Percentiles rank a stretch among this genome's conserved stretches.
phyloP scores from a whole-genome alignment of 768 basidiomycete species.

The Tylopilus vinaceipallidus region DNA sequence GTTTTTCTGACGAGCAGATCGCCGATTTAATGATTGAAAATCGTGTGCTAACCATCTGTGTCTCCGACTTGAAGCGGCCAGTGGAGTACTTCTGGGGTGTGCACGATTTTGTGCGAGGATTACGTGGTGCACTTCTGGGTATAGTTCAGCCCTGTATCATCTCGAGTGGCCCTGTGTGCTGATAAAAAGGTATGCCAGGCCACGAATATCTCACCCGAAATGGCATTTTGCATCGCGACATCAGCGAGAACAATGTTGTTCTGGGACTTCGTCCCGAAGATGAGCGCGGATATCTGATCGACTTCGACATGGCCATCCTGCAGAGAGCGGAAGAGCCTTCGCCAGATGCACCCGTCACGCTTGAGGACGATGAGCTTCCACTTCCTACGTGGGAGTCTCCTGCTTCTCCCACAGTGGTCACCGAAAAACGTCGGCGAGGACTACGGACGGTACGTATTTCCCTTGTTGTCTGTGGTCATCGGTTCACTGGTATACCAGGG shows the following conservation, averaged over 20 bases:
- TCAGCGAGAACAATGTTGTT: constrained; percentile 36
- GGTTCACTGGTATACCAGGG: not conserved
- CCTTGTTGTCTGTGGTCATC: not conserved
- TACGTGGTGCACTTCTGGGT: constrained; percentile 16
- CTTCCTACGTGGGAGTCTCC: too few species aligned
- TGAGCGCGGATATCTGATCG: constrained; percentile 30
- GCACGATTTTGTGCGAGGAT: constrained; percentile 18
- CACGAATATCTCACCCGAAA: constrained; percentile 14
- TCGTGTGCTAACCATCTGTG: not conserved
- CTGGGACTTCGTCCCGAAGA: constrained; percentile 15
- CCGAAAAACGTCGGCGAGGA: not conserved
- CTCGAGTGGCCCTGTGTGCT: not conserved
- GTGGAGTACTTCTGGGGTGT: constrained; percentile 17
- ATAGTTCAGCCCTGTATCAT: not conserved
- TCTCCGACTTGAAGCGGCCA: constrained; percentile 7
- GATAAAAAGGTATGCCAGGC: not conserved
- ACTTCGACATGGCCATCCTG: constrained; percentile 24
- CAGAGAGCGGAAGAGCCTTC: not conserved
- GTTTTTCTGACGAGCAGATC: not conserved
- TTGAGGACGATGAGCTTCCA: too few species aligned
- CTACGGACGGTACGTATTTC: constrained; percentile 1
- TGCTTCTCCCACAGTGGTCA: not conserved
- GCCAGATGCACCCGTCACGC: too few species aligned
- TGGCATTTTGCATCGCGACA: constrained; percentile 32
- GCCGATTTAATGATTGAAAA: not conserved